phyloP scores from a whole-genome alignment of 345 rosid species.

The Abelmoschus esculentus region DNA sequence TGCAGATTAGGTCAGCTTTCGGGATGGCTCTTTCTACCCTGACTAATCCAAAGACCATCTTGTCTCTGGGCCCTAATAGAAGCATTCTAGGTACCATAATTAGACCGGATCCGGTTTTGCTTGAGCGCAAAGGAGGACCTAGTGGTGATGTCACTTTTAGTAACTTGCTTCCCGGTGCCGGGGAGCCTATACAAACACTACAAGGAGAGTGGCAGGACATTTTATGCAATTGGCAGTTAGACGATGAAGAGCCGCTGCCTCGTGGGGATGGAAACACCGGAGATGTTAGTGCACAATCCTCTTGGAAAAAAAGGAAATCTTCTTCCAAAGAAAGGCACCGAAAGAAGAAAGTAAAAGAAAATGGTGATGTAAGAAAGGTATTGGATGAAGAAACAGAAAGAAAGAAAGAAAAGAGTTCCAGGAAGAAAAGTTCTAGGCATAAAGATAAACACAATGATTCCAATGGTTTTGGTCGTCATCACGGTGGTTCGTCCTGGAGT shows the following conservation, averaged over 20 bases:
- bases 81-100: conserved; percentile 92
- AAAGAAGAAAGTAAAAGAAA: conserved; percentile 35
- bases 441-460: background rate
- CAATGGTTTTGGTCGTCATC: conserved; percentile 15
- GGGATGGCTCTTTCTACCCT: conserved; percentile 65
- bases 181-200: background rate
- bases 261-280: conserved; percentile 39
- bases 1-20: conserved; percentile 92
- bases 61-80: conserved; percentile 52
- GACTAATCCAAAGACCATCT: conserved; percentile 58
- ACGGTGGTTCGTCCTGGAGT: conserved; percentile 11
- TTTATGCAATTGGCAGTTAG: conserved; percentile 19
- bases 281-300: conserved; percentile 32
- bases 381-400: background rate
- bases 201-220: background rate
- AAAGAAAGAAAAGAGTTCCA: conserved; percentile 21
- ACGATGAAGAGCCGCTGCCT: conserved; percentile 60
- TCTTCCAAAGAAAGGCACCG: conserved; percentile 32
- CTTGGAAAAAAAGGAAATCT: conserved; percentile 49
- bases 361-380: conserved; percentile 14
- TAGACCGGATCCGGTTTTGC: conserved; percentile 64
- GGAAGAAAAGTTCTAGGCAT: conserved; percentile 25
- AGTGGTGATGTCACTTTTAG: conserved; percentile 59
- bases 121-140: conserved; percentile 72
- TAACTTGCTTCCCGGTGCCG: conserved; percentile 36